phyloP scores from a whole-genome alignment of 73 alveolate species.

The Paramecium biaurelia region DNA sequence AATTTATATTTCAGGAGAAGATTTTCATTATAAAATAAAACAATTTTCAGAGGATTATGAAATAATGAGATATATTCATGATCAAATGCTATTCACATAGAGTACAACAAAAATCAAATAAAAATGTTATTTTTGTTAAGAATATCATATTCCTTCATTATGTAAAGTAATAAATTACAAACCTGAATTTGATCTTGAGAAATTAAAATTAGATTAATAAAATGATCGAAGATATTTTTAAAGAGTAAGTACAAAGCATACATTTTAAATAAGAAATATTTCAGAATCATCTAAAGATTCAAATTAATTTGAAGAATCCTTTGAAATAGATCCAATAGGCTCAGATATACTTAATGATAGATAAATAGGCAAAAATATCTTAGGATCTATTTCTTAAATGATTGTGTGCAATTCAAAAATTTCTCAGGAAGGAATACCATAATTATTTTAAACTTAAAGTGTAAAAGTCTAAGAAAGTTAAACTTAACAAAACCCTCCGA shows the following conservation, averaged over 20 bases:
- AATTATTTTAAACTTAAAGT: neutral
- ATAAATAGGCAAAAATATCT: neutral
- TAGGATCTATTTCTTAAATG: neutral
- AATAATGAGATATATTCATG: neutral
- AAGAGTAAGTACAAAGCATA: neutral
- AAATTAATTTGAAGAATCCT: neutral
- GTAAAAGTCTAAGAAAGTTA: neutral
- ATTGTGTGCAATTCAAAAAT: neutral
- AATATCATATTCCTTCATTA: neutral
- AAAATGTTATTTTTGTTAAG: neutral
- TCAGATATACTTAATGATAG: neutral
- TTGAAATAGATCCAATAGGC: neutral
- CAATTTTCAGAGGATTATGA: neutral
- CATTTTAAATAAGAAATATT: neutral
- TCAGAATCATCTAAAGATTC: neutral
- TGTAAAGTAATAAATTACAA: neutral
- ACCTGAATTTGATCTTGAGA: neutral
- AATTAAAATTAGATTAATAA: neutral
- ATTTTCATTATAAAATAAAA: neutral
- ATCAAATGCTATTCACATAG: neutral
- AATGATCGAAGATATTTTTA: neutral
- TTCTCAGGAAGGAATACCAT: neutral
- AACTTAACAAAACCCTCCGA: neutral
- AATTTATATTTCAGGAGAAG: neutral
- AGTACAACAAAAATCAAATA: neutral